These are phyloP conservation scores for Blastocystis sp. DNA, from an alignment of 352 stramenopile species.

Conservation along the genomic window DNA sequence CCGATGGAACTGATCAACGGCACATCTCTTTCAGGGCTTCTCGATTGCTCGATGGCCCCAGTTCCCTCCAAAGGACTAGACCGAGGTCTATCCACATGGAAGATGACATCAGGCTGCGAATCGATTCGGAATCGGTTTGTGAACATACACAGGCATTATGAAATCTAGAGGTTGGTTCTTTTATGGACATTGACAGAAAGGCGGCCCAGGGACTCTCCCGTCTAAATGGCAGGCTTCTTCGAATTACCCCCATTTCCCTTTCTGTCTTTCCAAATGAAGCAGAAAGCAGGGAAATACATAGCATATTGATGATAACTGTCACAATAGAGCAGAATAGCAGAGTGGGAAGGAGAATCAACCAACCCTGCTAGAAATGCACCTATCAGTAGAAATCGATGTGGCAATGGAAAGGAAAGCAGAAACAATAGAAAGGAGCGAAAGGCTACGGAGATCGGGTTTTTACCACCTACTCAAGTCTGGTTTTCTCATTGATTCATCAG, in stretches of 20 bases:
- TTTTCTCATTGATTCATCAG: conserved; percentile 28
- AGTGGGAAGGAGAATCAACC: neutral
- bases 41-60: neutral
- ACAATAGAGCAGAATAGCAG: neutral
- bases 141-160: conserved; percentile 51
- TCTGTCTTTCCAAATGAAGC: neutral
- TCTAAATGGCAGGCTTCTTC: neutral
- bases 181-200: neutral
- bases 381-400: neutral
- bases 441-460: conserved; percentile 24
- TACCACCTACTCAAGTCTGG: neutral
- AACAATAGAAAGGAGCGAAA: neutral
- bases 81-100: conserved; percentile 46
- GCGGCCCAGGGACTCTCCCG: neutral
- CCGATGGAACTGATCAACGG: conserved; percentile 83
- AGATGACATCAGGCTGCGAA: conserved; percentile 8
- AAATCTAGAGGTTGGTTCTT: neutral
- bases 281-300: too few species aligned
- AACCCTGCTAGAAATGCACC: neutral
- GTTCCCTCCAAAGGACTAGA: conserved; percentile 55
- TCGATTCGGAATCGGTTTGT: neutral
- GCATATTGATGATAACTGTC: neutral
- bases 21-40: neutral
- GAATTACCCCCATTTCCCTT: neutral
- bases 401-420: neutral